phyloP scores from a whole-genome alignment of 805 yeast species.

The Schwanniomyces vanrijiae region DNA sequence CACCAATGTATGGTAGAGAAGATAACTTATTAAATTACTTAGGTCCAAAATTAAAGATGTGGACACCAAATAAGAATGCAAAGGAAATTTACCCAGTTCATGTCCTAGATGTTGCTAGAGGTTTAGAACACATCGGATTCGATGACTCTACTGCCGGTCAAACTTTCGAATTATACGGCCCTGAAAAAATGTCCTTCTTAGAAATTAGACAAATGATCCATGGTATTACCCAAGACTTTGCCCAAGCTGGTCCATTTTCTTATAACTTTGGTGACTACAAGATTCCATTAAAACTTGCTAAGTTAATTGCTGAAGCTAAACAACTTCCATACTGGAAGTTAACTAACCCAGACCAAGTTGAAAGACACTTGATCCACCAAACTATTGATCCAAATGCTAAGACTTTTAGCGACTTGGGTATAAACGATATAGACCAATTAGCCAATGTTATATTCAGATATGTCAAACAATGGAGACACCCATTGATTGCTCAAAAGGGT shows the following conservation, averaged over 20 bases:
- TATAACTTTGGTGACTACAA: constrained; percentile 43
- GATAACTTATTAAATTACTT: constrained; percentile 65
- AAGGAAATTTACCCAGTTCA: constrained; percentile 72
- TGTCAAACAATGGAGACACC: constrained; percentile 51
- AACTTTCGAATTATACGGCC: constrained; percentile 72
- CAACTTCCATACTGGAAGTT: constrained; percentile 46
- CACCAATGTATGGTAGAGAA: constrained; percentile 75
- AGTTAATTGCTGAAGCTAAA: constrained; percentile 43
- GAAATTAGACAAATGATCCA: constrained; percentile 73
- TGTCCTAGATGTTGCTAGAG: constrained; percentile 74
- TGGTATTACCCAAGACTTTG: constrained; percentile 53
- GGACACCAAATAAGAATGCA: constrained; percentile 64
- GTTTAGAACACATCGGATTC: constrained; percentile 73
- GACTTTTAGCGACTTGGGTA: constrained; percentile 71
- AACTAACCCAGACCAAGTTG: constrained; percentile 70
- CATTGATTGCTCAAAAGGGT: constrained; percentile 47
- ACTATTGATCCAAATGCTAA: constrained; percentile 56
- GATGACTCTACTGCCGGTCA: constrained; percentile 81
- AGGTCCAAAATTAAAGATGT: constrained; percentile 56
- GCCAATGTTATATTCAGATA: constrained; percentile 46
- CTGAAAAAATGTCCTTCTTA: constrained; percentile 58
- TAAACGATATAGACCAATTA: constrained; percentile 43
- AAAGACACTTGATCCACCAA: constrained; percentile 72
- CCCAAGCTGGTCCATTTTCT: constrained; percentile 45
- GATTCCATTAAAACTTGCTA: constrained; percentile 46